These are phyloP conservation scores for Rutstroemia sp. DNA, from an alignment of 2,329 filamentous ascomycete species.

Conservation along the genomic window DNA sequence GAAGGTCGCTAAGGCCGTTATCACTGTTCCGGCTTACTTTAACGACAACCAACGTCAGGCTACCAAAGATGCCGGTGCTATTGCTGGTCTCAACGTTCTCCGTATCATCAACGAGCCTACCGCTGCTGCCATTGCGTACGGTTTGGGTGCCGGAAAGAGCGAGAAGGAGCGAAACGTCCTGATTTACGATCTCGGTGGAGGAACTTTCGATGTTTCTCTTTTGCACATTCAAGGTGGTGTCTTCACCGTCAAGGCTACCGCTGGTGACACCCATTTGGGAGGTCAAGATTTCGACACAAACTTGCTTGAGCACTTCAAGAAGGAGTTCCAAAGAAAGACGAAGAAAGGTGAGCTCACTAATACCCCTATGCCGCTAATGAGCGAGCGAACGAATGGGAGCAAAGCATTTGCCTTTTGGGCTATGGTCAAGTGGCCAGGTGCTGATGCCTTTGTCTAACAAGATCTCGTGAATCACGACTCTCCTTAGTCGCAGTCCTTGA, in stretches of 20 bases:
- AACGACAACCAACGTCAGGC: constrained; percentile 99
- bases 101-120: constrained; percentile 99
- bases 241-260: constrained; percentile 97
- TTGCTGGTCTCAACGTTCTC: constrained; percentile 94
- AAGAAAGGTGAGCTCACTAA: neutral
- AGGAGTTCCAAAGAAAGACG: constrained; percentile 62
- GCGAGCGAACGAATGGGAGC: neutral
- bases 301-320: constrained; percentile 93
- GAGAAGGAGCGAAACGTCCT: constrained; percentile 98
- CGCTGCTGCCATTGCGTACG: constrained; percentile 95
- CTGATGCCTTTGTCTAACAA: too few species aligned
- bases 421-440: too few species aligned
- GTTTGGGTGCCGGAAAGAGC: constrained; percentile 89
- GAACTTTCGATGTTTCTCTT: constrained; percentile 99
- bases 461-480: too few species aligned
- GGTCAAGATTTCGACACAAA: constrained; percentile 96
- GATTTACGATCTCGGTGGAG: constrained; percentile 99
- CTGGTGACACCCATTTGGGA: constrained; percentile 94
- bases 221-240: constrained; percentile 98
- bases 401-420: neutral
- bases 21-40: constrained; percentile 99
- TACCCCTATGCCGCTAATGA: neutral
- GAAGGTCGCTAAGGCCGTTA: constrained; percentile 98
- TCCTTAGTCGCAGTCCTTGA: too few species aligned
- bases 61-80: constrained; percentile 98